Conservation (phyloP, 441 rosid species). For the Populus trichocarpa region DNA sequence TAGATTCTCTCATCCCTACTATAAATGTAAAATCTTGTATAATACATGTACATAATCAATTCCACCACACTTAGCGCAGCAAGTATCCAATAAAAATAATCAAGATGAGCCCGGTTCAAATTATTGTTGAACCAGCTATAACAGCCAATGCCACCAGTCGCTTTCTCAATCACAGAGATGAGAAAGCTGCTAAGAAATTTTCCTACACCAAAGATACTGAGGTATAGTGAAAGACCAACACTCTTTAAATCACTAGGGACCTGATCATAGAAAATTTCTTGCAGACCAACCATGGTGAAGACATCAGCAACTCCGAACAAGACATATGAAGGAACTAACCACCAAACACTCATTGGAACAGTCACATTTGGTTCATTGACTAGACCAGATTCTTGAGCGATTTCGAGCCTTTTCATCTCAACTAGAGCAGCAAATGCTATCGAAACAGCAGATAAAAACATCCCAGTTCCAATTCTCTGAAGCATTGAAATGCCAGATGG, state of each 20-base stretch:
- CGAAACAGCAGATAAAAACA: constrained; percentile 41
- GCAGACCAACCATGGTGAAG: constrained; percentile 61
- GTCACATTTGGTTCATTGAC: constrained; percentile 40
- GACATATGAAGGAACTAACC: constrained; percentile 65
- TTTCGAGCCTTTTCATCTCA: constrained; percentile 50
- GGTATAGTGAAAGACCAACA: constrained; percentile 57
- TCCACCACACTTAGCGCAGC: constrained; percentile 45
- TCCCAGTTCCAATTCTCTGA: constrained; percentile 65
- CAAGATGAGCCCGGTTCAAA: constrained; percentile 58
- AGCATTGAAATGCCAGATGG: constrained; percentile 65
- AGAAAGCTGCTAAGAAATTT: constrained; percentile 62
- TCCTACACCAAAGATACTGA: constrained; percentile 59
- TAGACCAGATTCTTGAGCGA: constrained; percentile 39
- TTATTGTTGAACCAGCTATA: constrained; percentile 58
- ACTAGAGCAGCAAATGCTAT: constrained; percentile 54
- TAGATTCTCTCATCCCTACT: constrained; percentile 17
- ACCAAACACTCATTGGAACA: constrained; percentile 67
- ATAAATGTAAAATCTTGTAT: constrained; percentile 45
- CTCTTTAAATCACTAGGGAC: constrained; percentile 57
- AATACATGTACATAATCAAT: constrained; percentile 36
- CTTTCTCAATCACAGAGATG: constrained; percentile 44
- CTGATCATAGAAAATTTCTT: constrained; percentile 71
- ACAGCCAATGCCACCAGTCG: constrained; percentile 38
- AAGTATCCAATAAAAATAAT: constrained; percentile 67
- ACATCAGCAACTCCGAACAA: constrained; percentile 49